Evolutionary conservation across 2,329 filamentous ascomycete species (phyloP), one percentile per base, ranked within the genome.

Genomic region (Fusarium sp.): DNA sequence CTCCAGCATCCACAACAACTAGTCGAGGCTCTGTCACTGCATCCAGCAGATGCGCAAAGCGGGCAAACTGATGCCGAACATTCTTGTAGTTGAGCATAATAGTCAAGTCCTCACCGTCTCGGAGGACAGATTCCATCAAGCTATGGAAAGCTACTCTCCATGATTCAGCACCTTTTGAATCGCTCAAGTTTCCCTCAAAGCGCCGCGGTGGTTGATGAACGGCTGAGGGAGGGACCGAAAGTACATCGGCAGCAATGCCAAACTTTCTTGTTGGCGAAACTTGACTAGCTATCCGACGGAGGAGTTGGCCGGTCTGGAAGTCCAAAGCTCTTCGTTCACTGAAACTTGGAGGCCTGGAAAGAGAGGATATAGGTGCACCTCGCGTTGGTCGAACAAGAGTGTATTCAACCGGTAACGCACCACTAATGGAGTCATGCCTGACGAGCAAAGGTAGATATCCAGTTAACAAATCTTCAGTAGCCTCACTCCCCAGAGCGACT

Each of bases 81-180:
- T 81, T 77, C 25, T 83, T 80, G 69, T 90, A 91, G 6, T 84
- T 84, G n/a, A 90, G 78, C 25, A 84, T 83, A 5, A 91, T 82
- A 2, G 83, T 82, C 79, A 87, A 83, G 67, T 90, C 88, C 74
- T 91, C 88, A 1, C 84, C 87, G 66, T 90, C 89, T 12, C 87
- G 80, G 20, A 90, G 75, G 5, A 87, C 79, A 1, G 82, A 81
- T 68, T 90, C 88, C 11, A 90, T 75, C 57, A 90, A 77, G 5
- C 81, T 79, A 41, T 87, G 83, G 57, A 91, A 91, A 1, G 87
- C 86, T 32, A 82, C 79, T 2, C 82, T 82, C 89, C 89, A 91
- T 3, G 82, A 83, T 8, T 75, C 75, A 14, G 74, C 71, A 8
- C 74, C 74, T 25, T 66, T 71, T n/a, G 72, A 72, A 16, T 61